Base-by-base conservation (phyloP, 352 stramenopile genomes). In the Globisporangium polare region DNA sequence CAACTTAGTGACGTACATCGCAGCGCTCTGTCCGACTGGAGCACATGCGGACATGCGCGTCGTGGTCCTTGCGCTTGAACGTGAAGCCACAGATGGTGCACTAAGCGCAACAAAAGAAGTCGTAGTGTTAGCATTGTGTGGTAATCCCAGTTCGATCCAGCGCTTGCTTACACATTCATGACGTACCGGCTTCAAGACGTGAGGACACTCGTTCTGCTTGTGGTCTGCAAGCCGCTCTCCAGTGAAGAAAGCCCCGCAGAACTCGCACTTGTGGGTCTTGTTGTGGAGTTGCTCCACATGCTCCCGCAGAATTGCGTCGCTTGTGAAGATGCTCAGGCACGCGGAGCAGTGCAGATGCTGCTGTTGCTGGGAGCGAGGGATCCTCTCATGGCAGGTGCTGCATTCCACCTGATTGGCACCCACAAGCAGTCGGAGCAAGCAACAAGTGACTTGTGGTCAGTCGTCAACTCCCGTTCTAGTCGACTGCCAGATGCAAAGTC, bases 1-100 rank as follows among this genome's bases (percentile, higher is more conserved):
- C 61, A 22, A 49, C 1, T 27, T 55, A 49, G 39, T 27, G 41
- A 53, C 65, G 46, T 65, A 88, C 80, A 49, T 87, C 76, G 47
- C 80, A 90, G 43, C 63, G 63, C 27, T 83, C 72, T 0, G 78
- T 90, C 42, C 80, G 78, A 55, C 67, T 87, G 8, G 70, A 71
- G 47, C 80, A 90, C n/a, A 70, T 68, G 3, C 20, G 22, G 9
- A 60, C 56, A 51, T 90, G 80, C 3, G 60, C 49, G 5, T 18
- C 15, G 13, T 76, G 63, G 8, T 84, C 75, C 37, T 78, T 74
- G 12, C 68, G 72, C 52, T 83, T 83, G 35, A 85, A 77, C 22
- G 71, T 67, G 27, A 90, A 77, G 8, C 73, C 72, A 46, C 77
- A 89, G 3, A 88, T 49, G 2, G 33, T 35, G 26, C 77, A 87